These are phyloP conservation scores for Apiospora aurea DNA, from an alignment of 2,329 filamentous ascomycete genomes.

Conservation along the genomic window DNA sequence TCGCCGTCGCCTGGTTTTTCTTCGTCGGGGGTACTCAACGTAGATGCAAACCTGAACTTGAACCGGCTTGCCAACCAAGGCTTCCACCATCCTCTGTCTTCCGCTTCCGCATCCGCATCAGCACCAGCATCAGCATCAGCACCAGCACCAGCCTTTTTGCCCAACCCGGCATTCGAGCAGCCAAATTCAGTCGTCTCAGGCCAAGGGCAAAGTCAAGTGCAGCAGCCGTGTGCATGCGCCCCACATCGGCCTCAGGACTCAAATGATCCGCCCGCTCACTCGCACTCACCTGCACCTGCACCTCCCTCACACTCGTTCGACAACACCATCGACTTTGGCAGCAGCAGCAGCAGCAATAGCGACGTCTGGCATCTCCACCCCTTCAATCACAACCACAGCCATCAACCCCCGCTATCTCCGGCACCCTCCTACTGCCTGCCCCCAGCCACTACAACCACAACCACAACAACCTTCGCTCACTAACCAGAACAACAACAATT, in stretches of 20 bases:
- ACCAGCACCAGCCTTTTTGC: neutral
- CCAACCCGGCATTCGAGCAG: neutral
- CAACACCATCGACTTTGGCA: slow-evolving; percentile 5
- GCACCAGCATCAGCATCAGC: too few species aligned
- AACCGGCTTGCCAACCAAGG: neutral
- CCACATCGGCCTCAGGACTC: slow-evolving; percentile 19
- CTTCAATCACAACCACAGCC: neutral
- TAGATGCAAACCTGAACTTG: neutral
- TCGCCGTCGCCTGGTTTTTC: neutral
- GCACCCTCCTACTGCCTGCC: neutral
- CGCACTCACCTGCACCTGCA: neutral
- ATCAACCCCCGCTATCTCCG: slow-evolving; percentile 3
- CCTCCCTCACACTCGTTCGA: neutral
- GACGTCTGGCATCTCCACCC: slow-evolving; percentile 13
- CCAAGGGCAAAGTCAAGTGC: neutral
- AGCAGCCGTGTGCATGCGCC: neutral
- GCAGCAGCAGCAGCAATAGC: neutral
- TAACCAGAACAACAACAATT: neutral
- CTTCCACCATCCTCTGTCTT: neutral
- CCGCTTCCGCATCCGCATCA: neutral
- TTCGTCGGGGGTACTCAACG: neutral
- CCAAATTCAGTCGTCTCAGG: neutral
- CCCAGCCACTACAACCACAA: neutral
- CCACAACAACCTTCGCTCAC: neutral
- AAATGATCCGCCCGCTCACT: slow-evolving; percentile 9